Evolutionary conservation across 257 asterid species (phyloP).

Genomic region (Solanum dulcamara): DNA sequence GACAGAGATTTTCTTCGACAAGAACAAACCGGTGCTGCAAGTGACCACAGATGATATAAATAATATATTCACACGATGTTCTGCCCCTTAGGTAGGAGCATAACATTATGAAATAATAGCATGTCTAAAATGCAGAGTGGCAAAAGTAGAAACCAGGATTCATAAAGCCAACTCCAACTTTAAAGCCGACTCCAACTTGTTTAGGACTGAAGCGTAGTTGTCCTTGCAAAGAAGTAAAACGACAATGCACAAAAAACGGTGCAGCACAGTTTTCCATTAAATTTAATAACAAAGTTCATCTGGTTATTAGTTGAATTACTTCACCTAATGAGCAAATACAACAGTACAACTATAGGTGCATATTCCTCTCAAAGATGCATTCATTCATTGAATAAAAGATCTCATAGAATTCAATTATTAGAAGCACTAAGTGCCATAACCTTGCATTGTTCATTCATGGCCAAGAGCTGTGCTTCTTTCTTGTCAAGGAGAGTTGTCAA

Average conservation of each 20-base stretch:
- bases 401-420: slow-evolving; percentile 12
- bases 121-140: not conserved
- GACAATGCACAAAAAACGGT: not conserved
- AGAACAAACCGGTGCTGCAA: not conserved
- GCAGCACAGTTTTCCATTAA: not conserved
- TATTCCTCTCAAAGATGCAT: not conserved
- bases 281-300: not conserved
- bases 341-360: not conserved
- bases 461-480: slow-evolving; percentile 95
- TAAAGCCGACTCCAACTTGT: not conserved
- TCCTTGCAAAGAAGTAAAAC: not conserved
- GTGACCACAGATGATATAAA: not conserved
- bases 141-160: not conserved
- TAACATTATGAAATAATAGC: not conserved
- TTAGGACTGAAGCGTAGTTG: not conserved
- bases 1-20: not conserved
- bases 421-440: slow-evolving; percentile 76
- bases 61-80: too few species aligned
- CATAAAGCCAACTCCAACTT: not conserved
- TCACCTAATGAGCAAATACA: slow-evolving; percentile 3
- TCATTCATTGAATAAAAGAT: slow-evolving; percentile 2
- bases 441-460: slow-evolving; percentile 99
- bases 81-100: not conserved
- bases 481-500: slow-evolving; percentile 72
- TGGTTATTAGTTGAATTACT: not conserved